Evolutionary conservation across 2,329 filamentous ascomycete species (phyloP).

Genomic region (Alternaria metachromatica): DNA sequence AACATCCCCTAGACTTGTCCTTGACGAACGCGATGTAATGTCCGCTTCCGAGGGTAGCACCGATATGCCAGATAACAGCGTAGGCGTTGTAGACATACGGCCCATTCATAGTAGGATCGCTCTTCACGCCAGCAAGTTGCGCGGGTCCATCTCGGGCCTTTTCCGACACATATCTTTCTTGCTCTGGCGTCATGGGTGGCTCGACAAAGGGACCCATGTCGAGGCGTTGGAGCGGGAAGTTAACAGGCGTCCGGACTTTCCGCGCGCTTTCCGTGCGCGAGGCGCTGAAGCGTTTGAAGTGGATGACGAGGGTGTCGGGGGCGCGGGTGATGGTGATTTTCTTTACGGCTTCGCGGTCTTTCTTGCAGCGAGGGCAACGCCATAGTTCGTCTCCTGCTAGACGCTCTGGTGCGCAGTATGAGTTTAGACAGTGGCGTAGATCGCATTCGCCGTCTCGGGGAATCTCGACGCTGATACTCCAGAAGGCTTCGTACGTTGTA

Average conservation of each 20-base stretch:
- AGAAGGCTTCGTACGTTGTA: conserved; percentile 73
- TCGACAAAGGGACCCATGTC: conserved; percentile 68
- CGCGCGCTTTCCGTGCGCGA: conserved; percentile 62
- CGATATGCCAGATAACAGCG: conserved; percentile 80
- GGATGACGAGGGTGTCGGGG: conserved; percentile 78
- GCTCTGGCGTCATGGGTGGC: conserved; percentile 50
- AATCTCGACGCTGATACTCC: conserved; percentile 74
- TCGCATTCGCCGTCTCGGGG: conserved; percentile 66
- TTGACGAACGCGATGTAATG: conserved; percentile 77
- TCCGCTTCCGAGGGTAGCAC: conserved; percentile 70
- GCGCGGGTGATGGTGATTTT: conserved; percentile 77
- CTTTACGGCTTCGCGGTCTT: conserved; percentile 70
- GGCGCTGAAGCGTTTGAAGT: conserved; percentile 74
- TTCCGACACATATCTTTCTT: conserved; percentile 47
- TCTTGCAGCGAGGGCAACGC: conserved; percentile 78
- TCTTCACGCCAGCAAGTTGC: conserved; percentile 44
- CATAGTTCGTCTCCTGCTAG: conserved; percentile 71
- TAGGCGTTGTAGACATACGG: conserved; percentile 85
- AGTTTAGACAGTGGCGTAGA: conserved; percentile 72
- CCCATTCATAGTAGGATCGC: conserved; percentile 53
- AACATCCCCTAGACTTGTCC: conserved; percentile 59
- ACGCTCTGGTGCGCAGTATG: conserved; percentile 71
- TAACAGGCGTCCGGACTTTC: conserved; percentile 75
- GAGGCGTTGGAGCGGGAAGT: conserved; percentile 77
- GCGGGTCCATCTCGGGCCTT: conserved; percentile 33